A percentile compares a stretch with the other conserved stretches of the same genome.
Conservation (phyloP, 345 rosid species). For the Trapa bicornis region DNA sequence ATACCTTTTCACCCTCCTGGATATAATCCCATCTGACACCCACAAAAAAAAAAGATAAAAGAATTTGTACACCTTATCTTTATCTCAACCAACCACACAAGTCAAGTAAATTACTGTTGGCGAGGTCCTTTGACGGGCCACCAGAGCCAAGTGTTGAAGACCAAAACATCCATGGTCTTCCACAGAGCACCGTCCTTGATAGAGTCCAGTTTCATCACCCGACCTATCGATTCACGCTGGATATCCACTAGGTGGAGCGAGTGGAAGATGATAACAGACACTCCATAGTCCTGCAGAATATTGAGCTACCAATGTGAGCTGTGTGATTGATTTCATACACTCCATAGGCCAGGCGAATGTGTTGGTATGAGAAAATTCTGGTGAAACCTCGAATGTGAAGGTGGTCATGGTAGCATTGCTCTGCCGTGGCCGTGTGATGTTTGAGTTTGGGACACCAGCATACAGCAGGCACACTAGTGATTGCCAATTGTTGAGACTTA, state of each 20-base stretch:
- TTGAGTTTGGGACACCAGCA: slow-evolving; percentile 35
- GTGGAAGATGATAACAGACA: slow-evolving; percentile 27
- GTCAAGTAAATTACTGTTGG: slow-evolving; percentile 36
- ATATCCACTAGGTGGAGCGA: slow-evolving; percentile 38
- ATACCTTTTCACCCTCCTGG: slow-evolving; percentile 28
- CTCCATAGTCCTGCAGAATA: slow-evolving; percentile 34
- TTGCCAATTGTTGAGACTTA: slow-evolving; percentile 49
- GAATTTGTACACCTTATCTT: too few species aligned
- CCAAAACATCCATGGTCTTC: slow-evolving; percentile 40
- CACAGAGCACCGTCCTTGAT: slow-evolving; percentile 29
- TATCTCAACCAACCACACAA: too few species aligned
- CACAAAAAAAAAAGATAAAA: too few species aligned
- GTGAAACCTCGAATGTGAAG: slow-evolving; percentile 30
- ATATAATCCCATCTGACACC: slow-evolving; percentile 71
- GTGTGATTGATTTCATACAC: background rate
- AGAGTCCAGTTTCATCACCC: slow-evolving; percentile 50
- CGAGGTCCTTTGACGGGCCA: slow-evolving; percentile 45
- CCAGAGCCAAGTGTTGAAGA: slow-evolving; percentile 70
- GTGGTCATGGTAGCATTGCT: slow-evolving; percentile 8
- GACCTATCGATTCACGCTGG: slow-evolving; percentile 28
- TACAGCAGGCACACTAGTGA: slow-evolving; percentile 47
- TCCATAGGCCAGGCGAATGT: background rate
- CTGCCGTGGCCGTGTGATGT: slow-evolving; percentile 9
- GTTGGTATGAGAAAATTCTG: background rate
- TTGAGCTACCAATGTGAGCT: background rate